phyloP scores from a whole-genome alignment of 139 green algal species.

The Coelastrella sp. region DNA sequence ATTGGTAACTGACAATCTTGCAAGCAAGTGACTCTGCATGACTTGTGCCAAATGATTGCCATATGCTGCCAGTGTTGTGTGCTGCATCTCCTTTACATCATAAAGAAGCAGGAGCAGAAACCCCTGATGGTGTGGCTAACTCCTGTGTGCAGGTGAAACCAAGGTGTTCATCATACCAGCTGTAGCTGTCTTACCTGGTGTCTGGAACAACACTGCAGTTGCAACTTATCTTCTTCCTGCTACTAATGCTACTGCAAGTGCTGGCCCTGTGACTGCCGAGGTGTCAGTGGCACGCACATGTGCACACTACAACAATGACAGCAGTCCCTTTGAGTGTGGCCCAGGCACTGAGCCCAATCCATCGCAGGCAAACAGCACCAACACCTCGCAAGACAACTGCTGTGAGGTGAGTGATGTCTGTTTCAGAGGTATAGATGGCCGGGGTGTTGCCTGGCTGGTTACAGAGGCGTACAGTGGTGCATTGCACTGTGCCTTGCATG shows the following conservation, averaged over 20 bases:
- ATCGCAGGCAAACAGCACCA: not conserved
- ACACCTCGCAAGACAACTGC: not conserved
- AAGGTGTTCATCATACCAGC: not conserved
- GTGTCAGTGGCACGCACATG: not conserved
- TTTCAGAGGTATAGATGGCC: no score
- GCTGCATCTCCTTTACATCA: no score
- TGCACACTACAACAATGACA: not conserved
- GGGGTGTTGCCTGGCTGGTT: no score
- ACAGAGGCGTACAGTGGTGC: no score
- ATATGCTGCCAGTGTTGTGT: no score
- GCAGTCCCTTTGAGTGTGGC: not conserved
- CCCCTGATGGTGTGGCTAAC: no score
- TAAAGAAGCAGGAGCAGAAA: no score
- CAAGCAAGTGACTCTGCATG: no score
- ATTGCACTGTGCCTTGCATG: no score
- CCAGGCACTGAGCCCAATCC: not conserved
- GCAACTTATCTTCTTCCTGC: not conserved
- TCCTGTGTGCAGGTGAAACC: not conserved
- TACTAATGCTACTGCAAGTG: not conserved
- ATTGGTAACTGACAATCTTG: no score
- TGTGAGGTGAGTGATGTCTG: no score
- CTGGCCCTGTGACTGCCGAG: not conserved
- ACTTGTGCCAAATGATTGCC: no score
- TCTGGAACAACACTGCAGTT: not conserved
- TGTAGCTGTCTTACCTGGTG: not conserved